Conservation (phyloP, 176 grass and related monocot species). For the Chloris gayana region DNA sequence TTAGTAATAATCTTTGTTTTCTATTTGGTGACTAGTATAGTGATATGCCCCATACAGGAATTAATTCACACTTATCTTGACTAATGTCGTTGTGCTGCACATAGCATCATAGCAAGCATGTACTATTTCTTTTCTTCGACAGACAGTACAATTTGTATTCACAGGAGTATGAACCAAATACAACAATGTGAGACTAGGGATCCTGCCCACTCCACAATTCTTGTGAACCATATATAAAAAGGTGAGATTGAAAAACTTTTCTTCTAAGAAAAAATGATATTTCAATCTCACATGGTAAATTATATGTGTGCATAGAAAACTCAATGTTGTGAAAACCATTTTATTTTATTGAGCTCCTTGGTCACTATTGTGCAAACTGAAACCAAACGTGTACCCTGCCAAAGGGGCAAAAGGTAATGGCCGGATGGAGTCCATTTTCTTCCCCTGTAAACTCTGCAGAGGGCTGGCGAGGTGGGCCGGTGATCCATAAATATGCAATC, state of each 20-base stretch:
- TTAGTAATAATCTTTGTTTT: too few species aligned
- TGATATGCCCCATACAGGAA: too few species aligned
- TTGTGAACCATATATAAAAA: too few species aligned
- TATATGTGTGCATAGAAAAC: neutral
- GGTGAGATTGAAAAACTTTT: too few species aligned
- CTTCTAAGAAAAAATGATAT: neutral
- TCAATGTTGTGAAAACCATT: neutral
- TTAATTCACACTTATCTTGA: too few species aligned
- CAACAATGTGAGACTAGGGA: neutral
- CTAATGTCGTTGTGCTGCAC: too few species aligned
- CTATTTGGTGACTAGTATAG: too few species aligned
- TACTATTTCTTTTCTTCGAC: neutral
- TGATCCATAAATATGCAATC: conserved; percentile 19
- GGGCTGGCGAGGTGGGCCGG: conserved; percentile 4
- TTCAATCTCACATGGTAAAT: neutral
- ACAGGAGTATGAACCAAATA: neutral
- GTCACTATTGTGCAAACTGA: neutral
- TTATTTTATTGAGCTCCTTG: neutral
- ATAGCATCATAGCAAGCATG: too few species aligned
- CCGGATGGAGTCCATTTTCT: neutral
- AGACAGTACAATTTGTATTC: neutral
- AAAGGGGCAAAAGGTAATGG: conserved; percentile 25
- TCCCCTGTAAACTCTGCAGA: neutral
- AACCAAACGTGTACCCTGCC: neutral
- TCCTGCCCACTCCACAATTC: too few species aligned